These are phyloP conservation scores for Penstemon barbatus DNA, from an alignment of 257 asterid species.

Conservation along the genomic window DNA sequence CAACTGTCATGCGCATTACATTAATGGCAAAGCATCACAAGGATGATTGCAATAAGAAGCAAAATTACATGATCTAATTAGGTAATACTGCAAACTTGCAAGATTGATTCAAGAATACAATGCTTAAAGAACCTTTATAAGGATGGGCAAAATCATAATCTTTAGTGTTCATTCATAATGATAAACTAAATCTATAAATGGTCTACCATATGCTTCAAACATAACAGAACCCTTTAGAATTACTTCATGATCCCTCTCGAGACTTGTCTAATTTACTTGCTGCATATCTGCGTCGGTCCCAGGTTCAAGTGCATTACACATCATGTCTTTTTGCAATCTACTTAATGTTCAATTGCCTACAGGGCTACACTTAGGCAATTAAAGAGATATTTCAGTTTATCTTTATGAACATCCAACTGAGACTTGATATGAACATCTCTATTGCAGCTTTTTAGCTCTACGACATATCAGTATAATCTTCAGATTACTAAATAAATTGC, in stretches of 20 bases:
- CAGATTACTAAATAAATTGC: neutral
- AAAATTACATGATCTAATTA: neutral
- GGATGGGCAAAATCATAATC: neutral
- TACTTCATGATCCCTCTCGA: too few relatives aligned
- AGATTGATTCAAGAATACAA: neutral
- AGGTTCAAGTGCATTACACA: neutral
- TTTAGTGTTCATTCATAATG: too few relatives aligned
- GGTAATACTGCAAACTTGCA: neutral
- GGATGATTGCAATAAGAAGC: neutral
- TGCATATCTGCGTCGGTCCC: too few relatives aligned
- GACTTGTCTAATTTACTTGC: too few relatives aligned
- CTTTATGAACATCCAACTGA: neutral
- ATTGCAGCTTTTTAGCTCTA: neutral
- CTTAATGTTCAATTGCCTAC: neutral
- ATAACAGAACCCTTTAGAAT: too few relatives aligned
- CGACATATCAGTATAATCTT: neutral
- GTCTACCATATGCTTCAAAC: too few relatives aligned
- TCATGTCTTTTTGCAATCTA: too few relatives aligned
- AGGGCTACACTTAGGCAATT: neutral
- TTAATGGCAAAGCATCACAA: constrained; percentile 17
- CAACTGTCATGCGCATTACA: neutral
- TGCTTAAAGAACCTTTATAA: neutral
- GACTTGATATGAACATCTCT: neutral
- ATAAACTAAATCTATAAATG: too few relatives aligned
- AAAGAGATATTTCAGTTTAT: neutral